Evolutionary conservation across 495 filamentous ascomycete genomes (phyloP), one percentile per base, ranked within the genome.

Genomic region (Lichenothelia convexa): DNA sequence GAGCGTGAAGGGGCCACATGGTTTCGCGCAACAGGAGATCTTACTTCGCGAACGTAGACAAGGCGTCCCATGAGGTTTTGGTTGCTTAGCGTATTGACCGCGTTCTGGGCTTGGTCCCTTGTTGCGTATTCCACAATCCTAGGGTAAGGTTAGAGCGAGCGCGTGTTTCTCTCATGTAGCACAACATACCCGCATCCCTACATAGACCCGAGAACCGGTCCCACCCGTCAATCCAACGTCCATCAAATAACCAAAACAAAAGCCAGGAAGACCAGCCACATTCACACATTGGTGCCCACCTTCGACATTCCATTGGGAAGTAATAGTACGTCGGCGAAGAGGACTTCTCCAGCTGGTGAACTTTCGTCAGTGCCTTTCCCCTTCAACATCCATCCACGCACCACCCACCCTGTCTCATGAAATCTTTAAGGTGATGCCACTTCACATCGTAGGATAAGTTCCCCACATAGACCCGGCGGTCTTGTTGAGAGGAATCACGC

Each of bases 301-400:
- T 97, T 97, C 81, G 87, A 94, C 89, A 97, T 97, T 84, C 89
- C 89, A 75, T 97, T 97, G 56, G 91, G 91, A 84, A 97, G 85
- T 61, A 93, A 71, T 61, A 97, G 78, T 54, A 97, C 87, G 72
- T 97, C 89, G 73, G 89, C 89, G 64, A 91, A 97, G 66, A 95
- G 75, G 63, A 95, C 91, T 58, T 95, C 89, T 71, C 89, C 89
- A 68, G 89, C 89, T 97, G 59, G 52, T 50, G 38, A 30, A 18
- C 34, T 30, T 30, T 12, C 20, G 30, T 32, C 34, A 41, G 43
- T 30, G 17, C 9, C 9, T 18, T 40, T 19, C 24, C 9, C 24
- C 9, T 29, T 29, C 9, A 9, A 2, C 15, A 9, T 9, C 15
- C 18, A 18, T 19, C 15, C 22, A 20, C 19, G 21, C 16, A 21